A percentile compares a stretch with the other conserved stretches of the same genome.
These are phyloP conservation scores for Fusarium camptoceras DNA, from an alignment of 2,329 filamentous ascomycete genomes.

Conservation along the genomic window DNA sequence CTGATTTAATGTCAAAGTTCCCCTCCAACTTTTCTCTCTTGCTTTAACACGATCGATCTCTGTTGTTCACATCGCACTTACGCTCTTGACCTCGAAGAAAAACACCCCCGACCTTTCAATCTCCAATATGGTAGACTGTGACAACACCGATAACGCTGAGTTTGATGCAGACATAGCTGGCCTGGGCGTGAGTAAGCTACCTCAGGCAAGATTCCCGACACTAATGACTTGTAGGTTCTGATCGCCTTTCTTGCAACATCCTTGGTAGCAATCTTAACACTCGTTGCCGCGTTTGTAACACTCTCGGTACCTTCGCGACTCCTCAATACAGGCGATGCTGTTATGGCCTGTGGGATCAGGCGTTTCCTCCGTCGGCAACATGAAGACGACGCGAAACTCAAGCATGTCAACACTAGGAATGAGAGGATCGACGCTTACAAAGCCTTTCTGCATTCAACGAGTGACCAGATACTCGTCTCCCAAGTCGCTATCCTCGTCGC, in stretches of 20 bases:
- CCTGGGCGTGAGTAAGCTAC: not conserved
- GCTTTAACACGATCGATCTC: not conserved
- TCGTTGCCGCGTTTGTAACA: not conserved
- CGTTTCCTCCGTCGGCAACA: fast-evolving
- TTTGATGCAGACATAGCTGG: constrained; percentile 18
- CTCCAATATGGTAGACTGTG: not conserved
- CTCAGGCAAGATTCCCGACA: fast-evolving
- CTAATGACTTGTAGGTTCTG: not conserved
- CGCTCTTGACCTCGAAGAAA: not conserved
- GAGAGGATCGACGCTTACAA: not conserved
- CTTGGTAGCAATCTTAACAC: not conserved
- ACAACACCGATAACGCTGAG: not conserved
- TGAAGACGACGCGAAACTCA: not conserved
- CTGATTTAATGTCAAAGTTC: not conserved
- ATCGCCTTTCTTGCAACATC: constrained; percentile 5
- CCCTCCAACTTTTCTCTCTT: not conserved
- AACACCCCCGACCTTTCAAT: not conserved
- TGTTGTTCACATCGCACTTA: not conserved
- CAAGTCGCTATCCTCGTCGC: not conserved
- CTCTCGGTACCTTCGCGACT: not conserved
- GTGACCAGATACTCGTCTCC: constrained; percentile 2
- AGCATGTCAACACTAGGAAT: not conserved
- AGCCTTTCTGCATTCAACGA: not conserved
- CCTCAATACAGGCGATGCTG: not conserved
- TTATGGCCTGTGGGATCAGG: not conserved